phyloP scores from a whole-genome alignment of 208 protist genomes.

The Porcisia deanei region DNA sequence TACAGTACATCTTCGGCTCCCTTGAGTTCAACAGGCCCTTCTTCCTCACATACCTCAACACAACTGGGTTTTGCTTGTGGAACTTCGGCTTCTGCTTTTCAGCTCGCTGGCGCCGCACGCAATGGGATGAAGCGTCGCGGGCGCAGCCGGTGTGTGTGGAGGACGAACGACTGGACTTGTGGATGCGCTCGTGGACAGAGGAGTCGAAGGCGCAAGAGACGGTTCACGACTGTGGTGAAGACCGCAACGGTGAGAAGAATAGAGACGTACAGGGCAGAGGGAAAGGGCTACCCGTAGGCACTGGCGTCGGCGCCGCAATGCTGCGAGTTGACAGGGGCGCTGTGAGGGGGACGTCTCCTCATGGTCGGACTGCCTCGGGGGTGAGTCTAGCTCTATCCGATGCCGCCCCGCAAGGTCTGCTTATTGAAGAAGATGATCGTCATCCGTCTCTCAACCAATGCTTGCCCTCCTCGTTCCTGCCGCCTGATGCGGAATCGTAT shows the following conservation, averaged over 20 bases:
- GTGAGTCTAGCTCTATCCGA: background rate
- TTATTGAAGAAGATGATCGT: background rate
- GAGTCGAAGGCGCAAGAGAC: background rate
- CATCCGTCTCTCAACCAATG: background rate
- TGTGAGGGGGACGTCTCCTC: background rate
- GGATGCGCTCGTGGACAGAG: background rate
- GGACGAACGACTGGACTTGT: conserved; percentile 34
- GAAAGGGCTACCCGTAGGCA: background rate
- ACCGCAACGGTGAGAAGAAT: background rate
- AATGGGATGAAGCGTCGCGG: conserved; percentile 42
- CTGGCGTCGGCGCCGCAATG: background rate
- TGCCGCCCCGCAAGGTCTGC: background rate
- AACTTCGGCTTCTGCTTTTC: conserved; percentile 75
- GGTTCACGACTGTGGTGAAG: background rate
- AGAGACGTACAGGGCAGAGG: background rate
- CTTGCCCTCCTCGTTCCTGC: background rate
- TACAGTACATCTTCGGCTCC: conserved; percentile 88
- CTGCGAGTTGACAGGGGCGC: background rate
- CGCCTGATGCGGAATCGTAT: background rate
- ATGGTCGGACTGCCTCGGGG: background rate
- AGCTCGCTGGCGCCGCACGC: conserved; percentile 55
- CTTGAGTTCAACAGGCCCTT: conserved; percentile 86
- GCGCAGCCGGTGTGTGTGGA: conserved; percentile 59
- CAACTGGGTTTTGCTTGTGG: conserved; percentile 81
- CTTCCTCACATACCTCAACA: conserved; percentile 94